These are phyloP conservation scores for Chlorella sorokiniana DNA, from an alignment of 139 green algal species.

Conservation along the genomic window DNA sequence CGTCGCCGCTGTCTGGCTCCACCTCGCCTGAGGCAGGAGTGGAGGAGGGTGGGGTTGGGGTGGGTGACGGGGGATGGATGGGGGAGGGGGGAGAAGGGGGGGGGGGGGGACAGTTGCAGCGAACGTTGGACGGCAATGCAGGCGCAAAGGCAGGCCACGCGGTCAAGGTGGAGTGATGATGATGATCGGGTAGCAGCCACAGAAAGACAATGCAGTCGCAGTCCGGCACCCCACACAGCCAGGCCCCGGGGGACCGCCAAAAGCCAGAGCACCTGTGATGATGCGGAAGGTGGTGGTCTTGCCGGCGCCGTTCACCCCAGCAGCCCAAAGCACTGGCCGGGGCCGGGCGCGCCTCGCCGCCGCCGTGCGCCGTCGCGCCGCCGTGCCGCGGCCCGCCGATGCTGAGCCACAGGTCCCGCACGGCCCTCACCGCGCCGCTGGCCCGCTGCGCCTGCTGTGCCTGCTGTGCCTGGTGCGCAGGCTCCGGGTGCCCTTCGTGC, in stretches of 20 bases:
- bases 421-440: constrained; percentile 11
- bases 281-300: constrained; percentile 87
- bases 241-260: not conserved
- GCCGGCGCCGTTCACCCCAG: constrained; percentile 76
- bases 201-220: not conserved
- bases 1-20: constrained; percentile 60
- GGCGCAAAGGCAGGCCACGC: too few species aligned
- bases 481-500: not conserved
- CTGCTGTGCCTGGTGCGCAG: not conserved
- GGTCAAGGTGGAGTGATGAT: too few species aligned
- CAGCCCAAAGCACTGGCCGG: constrained; percentile 84
- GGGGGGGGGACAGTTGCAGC: not conserved
- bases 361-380: not conserved
- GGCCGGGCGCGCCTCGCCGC: constrained; percentile 1
- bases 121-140: too few species aligned
- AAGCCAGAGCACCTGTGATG: constrained; percentile 51
- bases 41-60: not conserved
- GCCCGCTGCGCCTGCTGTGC: not conserved
- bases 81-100: not conserved
- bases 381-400: constrained; percentile 1
- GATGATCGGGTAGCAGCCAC: not conserved
- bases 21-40: constrained; percentile 51
- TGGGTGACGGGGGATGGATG: not conserved
- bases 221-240: too few species aligned
- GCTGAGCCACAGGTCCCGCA: constrained; percentile 25